Conservation (phyloP, 2,329 filamentous ascomycete species). For the Seiridium unicorne region DNA sequence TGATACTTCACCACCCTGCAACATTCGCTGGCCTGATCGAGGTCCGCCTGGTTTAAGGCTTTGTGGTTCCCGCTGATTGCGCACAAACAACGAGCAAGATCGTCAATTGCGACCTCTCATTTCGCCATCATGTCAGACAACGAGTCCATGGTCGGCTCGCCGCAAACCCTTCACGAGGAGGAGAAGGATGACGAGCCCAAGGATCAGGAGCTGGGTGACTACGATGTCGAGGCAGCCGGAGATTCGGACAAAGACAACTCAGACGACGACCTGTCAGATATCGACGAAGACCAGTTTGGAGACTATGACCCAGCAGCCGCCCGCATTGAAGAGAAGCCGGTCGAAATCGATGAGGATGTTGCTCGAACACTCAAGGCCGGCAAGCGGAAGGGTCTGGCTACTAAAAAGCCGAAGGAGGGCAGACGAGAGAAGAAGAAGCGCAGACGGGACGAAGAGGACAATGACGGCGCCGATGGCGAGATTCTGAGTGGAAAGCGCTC, state of each 20-base stretch:
- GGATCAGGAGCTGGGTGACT: constrained; percentile 29
- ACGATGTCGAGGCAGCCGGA: constrained; percentile 38
- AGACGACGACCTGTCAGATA: constrained; percentile 59
- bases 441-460: constrained; percentile 51
- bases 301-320: constrained; percentile 66
- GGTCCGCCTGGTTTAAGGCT: not conserved
- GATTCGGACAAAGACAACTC: constrained; percentile 53
- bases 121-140: constrained; percentile 40
- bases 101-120: not conserved
- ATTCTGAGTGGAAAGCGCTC: constrained; percentile 47
- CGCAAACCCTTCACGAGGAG: constrained; percentile 26
- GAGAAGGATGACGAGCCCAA: constrained; percentile 25
- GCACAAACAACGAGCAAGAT: not conserved
- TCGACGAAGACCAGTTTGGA: constrained; percentile 68
- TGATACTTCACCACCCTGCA: too few relatives aligned
- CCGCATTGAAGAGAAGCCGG: constrained; percentile 60
- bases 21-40: too few relatives aligned
- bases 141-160: constrained; percentile 39
- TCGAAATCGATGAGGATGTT: constrained; percentile 67
- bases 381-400: constrained; percentile 63
- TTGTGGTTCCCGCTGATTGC: not conserved
- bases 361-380: constrained; percentile 62
- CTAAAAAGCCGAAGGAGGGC: constrained; percentile 75
- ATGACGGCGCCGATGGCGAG: constrained; percentile 43
- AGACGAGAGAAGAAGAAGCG: constrained; percentile 65